Evolutionary conservation across 1,284 basidiomycete genomes (phyloP).

Genomic region (Ceratobasidium sp.): DNA sequence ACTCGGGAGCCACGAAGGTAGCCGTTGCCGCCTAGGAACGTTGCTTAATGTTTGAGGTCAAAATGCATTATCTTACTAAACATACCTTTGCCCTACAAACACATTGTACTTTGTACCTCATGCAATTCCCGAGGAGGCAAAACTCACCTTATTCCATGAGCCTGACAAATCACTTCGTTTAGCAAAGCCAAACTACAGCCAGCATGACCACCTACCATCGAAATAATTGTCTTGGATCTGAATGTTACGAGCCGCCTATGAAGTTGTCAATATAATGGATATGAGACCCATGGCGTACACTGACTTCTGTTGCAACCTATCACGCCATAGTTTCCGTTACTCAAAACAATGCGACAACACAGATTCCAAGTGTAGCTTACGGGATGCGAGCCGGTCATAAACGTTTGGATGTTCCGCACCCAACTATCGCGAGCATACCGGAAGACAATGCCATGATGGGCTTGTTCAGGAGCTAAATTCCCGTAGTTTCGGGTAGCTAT

Average conservation of each 20-base stretch:
- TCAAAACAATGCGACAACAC: background rate
- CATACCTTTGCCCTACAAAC: constrained; percentile 29
- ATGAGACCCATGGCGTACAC: background rate
- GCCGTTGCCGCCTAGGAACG: constrained; percentile 34
- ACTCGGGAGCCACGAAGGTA: constrained; percentile 38
- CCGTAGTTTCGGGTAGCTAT: constrained; percentile 36
- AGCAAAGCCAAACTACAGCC: background rate
- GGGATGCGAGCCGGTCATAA: constrained; percentile 40
- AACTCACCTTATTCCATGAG: constrained; percentile 39
- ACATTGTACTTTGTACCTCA: too few relatives aligned
- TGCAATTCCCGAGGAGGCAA: too few relatives aligned
- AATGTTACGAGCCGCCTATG: constrained; percentile 24
- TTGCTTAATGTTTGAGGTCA: too few relatives aligned
- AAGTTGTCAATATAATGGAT: background rate
- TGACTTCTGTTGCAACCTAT: constrained; percentile 38
- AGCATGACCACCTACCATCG: constrained; percentile 18
- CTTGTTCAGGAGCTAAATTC: constrained; percentile 37
- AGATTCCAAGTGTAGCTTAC: constrained; percentile 1
- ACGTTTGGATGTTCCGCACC: constrained; percentile 36
- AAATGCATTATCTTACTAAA: too few relatives aligned
- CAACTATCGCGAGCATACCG: constrained; percentile 36
- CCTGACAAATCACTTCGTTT: constrained; percentile 1
- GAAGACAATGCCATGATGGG: constrained; percentile 38
- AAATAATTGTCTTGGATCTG: constrained; percentile 40
- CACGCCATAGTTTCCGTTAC: too few relatives aligned